Base-by-base conservation (phyloP, 352 stramenopile genomes). In the Globisporangium cylindrosporum region DNA sequence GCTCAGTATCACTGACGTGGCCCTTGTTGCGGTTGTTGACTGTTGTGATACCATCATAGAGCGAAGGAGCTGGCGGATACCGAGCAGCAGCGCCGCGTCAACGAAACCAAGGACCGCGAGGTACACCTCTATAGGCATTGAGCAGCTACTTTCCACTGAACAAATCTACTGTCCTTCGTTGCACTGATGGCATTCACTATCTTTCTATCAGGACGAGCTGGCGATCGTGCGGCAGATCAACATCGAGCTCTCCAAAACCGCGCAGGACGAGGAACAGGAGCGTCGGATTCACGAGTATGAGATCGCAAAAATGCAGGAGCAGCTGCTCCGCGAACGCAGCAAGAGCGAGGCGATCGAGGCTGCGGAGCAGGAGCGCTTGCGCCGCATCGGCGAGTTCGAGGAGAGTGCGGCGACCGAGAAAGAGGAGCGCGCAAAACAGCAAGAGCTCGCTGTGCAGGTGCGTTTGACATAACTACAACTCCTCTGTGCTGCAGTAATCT, bases 141-240 rank as follows among this genome's bases (percentile, higher is more conserved):
- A 41, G 8, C 8, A 14, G 34, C 8, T 41, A 4, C 34, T 12
- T 41, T 9, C 9, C 3, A 43, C 10, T 43, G 10, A 43, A 10
- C 12, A 18, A 43, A 14, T 4, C 10, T 43, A 3, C 36, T 43
- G 36, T 43, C 18, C 36, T 41, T 41, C 34, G 36, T 43, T 43
- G 36, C 36, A 5, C 36, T 43, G 36, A 43, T 43, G 36, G 36
- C 14, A 43, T 15, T 43, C 32, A 18, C 36, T 32, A 32, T 32
- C 27, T 41, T 41, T 41, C 9, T 43, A 15, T 43, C 14, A 48
- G 41, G 41, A 48, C 0, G 38, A 48, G 38, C 3, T 24, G 32
- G 79, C 67, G 27, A 78, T 93, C 59, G 81, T 91, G 56, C 82
- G 85, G 10, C 80, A 91, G 72, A 91, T 91, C 72, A 91, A 93